phyloP scores from a whole-genome alignment of 2,329 filamentous ascomycete species.

The Aspergillus jensenii region DNA sequence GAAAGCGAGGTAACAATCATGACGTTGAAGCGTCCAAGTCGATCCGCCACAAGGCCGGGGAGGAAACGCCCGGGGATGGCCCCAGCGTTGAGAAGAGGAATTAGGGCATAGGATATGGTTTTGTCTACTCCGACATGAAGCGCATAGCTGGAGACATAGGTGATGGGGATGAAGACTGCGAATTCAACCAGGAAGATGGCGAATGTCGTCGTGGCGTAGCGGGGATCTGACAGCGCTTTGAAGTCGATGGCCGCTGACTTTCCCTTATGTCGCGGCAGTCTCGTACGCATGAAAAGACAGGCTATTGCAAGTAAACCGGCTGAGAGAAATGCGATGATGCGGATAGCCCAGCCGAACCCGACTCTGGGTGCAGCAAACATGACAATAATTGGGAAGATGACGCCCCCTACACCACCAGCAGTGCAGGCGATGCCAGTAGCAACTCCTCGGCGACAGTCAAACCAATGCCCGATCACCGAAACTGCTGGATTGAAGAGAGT shows the following conservation, averaged over 20 bases:
- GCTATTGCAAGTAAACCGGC: conserved; percentile 20
- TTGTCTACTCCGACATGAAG: conserved; percentile 25
- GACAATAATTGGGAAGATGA: conserved; percentile 36
- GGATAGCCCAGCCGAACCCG: conserved; percentile 33
- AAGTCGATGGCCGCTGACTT: conserved; percentile 21
- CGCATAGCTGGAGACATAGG: conserved; percentile 36
- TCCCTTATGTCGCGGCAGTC: conserved; percentile 22
- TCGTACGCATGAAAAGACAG: conserved; percentile 22
- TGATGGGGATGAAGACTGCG: conserved; percentile 36
- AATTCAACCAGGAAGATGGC: conserved; percentile 37
- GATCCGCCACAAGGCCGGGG: conserved; percentile 34
- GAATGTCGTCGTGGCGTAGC: conserved; percentile 26
- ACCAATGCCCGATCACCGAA: conserved; percentile 36
- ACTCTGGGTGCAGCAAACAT: conserved; percentile 27
- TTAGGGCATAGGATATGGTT: conserved; percentile 29
- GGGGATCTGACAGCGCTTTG: conserved; percentile 22
- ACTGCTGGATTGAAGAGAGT: conserved; percentile 33
- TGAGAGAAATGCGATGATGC: conserved; percentile 29
- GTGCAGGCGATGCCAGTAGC: conserved; percentile 38
- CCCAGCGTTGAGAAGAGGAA: conserved; percentile 33
- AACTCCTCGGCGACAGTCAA: conserved; percentile 28
- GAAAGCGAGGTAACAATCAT: conserved; percentile 26
- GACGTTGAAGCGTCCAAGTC: conserved; percentile 34
- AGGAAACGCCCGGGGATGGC: conserved; percentile 35
- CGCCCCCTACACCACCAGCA: conserved; percentile 35